Evolutionary conservation across 2,329 filamentous ascomycete species (phyloP).

Genomic region (Drechslerella dactyloides): DNA sequence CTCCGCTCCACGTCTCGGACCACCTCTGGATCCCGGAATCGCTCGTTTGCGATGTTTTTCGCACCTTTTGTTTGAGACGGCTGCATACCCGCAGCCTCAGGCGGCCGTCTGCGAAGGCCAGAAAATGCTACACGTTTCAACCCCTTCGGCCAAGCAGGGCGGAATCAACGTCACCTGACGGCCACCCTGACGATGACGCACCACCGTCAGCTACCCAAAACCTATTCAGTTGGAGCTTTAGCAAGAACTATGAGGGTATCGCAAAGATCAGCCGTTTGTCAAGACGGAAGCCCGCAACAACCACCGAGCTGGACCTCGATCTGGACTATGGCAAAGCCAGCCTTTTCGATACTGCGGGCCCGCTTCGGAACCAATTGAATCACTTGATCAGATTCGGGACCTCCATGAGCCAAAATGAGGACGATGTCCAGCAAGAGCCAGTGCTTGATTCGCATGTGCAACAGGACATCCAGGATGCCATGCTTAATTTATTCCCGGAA

Average conservation of each 20-base stretch:
- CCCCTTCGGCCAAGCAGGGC: not conserved
- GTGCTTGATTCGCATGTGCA: not conserved
- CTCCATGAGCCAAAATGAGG: too few relatives aligned
- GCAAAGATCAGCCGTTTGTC: not conserved
- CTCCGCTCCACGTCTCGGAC: conserved; percentile 12
- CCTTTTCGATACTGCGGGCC: not conserved
- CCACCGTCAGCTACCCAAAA: not conserved
- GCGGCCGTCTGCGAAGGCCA: not conserved
- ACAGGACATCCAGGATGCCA: too few relatives aligned
- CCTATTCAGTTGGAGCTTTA: conserved; percentile 35
- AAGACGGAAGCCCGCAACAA: not conserved
- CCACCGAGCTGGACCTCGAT: not conserved
- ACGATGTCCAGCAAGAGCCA: not conserved
- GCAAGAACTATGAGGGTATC: not conserved
- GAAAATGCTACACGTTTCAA: not conserved
- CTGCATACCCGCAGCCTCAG: not conserved
- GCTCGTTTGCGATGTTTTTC: conserved; percentile 27
- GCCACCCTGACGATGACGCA: not conserved
- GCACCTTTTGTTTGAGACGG: conserved; percentile 12
- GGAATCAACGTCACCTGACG: not conserved
- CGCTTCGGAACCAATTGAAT: conserved; percentile 13
- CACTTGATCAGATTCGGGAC: conserved; percentile 29
- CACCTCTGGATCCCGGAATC: conserved; percentile 36
- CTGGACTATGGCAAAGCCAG: not conserved
- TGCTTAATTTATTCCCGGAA: too few relatives aligned